These are phyloP conservation scores for Xylaria acuta DNA, from an alignment of 495 filamentous ascomycete species.

Conservation along the genomic window DNA sequence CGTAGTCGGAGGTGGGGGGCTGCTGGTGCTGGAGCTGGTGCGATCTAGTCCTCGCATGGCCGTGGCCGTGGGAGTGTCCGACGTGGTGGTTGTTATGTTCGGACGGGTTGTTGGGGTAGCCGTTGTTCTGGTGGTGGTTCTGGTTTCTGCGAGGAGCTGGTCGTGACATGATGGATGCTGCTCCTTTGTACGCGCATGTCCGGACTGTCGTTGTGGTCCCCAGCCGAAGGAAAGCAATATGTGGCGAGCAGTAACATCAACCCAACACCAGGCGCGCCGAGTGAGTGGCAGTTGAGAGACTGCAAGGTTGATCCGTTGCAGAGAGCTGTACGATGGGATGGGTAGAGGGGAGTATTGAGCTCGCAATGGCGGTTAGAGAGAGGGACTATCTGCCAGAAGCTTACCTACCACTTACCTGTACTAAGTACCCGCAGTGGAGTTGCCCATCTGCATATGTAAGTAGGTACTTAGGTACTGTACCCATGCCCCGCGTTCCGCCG, in stretches of 20 bases:
- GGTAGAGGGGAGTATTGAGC: not conserved
- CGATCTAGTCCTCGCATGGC: constrained; percentile 31
- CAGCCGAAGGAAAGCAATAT: not conserved
- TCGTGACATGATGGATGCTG: constrained; percentile 34
- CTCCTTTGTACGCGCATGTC: constrained; percentile 5
- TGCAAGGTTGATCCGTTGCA: not conserved
- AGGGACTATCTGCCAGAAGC: too few relatives aligned
- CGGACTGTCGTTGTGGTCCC: not conserved
- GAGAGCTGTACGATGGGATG: not conserved
- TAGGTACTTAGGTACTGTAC: not conserved
- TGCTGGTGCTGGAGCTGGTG: constrained; percentile 32
- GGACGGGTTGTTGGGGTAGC: constrained; percentile 40
- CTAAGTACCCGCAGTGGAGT: not conserved
- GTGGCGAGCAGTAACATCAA: not conserved
- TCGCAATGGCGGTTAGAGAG: not conserved
- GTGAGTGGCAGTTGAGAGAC: not conserved
- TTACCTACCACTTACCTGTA: too few relatives aligned
- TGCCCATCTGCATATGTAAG: too few relatives aligned
- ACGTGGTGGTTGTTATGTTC: constrained; percentile 30
- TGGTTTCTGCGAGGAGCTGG: constrained; percentile 33
- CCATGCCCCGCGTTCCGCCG: not conserved
- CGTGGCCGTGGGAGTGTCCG: constrained; percentile 25
- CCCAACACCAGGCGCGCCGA: not conserved
- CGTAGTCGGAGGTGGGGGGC: constrained; percentile 66
- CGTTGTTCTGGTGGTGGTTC: constrained; percentile 24